Evolutionary conservation across 345 rosid genomes (phyloP), one percentile per base, ranked within the genome.

Genomic region (Brassica cretica): DNA sequence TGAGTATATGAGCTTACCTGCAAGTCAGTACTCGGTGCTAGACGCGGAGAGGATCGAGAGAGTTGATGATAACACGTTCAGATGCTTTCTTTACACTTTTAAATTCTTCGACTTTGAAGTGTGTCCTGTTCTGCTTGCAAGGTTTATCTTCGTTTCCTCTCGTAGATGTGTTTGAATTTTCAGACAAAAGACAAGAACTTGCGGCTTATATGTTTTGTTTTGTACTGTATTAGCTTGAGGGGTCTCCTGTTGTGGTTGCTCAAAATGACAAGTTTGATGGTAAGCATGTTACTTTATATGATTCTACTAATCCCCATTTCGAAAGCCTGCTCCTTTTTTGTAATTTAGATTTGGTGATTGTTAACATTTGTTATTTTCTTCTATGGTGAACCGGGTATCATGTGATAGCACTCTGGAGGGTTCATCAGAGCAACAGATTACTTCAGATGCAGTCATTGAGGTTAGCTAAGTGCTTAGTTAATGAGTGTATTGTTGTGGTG

Each of bases 41-140:
- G 98, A 94, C 71, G 98, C 97, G 2, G 97, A 94, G 88, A 92
- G 97, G 88, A 92, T 94, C 35, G 93, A 94, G 89, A 88, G 97
- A 69, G 86, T 94, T 44, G 97, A 94, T 73, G 97, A 89, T 59
- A 89, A 80, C 82, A 89, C 97, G 16, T 92, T 92, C 78, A 82
- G 88, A 86, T 94, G 97, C 71, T 91, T 91, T 66, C 92, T 94
- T 5, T 91, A 92, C 66, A 90, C 88, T 76, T 79, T 94, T 61
- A 91, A 89, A 81, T 94, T 94, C 85, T 91, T 91, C 73, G 87
- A 89, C 63, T 91, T 94, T 46, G 97, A 94, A 86, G 88, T 94
- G 60, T 94, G 98, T 78, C 98, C 96, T 59, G 97, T 94, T 76
- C 82, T 94, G 86, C 97, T 89, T 94, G 98, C 73, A 89, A 92